Conservation (phyloP, 306 rosid species). For the Inga laurina region DNA sequence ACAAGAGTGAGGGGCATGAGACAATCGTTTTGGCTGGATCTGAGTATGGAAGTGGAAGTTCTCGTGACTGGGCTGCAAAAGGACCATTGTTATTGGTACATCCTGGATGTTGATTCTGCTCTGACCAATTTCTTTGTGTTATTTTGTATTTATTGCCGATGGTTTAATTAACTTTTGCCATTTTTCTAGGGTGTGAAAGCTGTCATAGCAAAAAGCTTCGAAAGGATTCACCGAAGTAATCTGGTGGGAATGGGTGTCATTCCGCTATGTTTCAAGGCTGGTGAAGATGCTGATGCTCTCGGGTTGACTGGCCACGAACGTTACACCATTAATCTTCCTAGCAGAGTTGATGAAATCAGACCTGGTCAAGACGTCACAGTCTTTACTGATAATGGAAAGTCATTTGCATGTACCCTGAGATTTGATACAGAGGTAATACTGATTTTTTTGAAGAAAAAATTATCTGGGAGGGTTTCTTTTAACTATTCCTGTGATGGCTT, state of each 20-base stretch:
- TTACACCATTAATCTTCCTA: constrained; percentile 81
- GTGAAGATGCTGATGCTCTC: constrained; percentile 88
- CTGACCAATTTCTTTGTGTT: not conserved
- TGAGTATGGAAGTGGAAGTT: constrained; percentile 97
- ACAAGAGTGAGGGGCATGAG: constrained; percentile 76
- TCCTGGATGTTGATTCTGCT: constrained; percentile 8
- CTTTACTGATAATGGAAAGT: constrained; percentile 69
- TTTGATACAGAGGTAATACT: constrained; percentile 86
- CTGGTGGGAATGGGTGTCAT: constrained; percentile 95
- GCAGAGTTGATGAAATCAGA: constrained; percentile 65
- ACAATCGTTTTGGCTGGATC: constrained; percentile 90
- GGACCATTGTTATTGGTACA: constrained; percentile 92
- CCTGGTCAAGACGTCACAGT: constrained; percentile 88
- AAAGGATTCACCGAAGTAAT: constrained; percentile 97
- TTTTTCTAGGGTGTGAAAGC: constrained; percentile 87
- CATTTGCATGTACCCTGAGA: constrained; percentile 64
- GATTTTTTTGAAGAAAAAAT: not conserved
- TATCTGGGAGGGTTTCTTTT: not conserved
- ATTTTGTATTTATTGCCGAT: not conserved
- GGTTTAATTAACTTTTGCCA: not conserved
- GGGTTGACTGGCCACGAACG: constrained; percentile 86
- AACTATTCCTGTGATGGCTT: not conserved
- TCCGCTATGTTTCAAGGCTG: constrained; percentile 81
- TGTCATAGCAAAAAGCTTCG: constrained; percentile 91
- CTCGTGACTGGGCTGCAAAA: constrained; percentile 99